Percentiles rank a stretch among this genome's conserved stretches.
Conservation (phyloP, 805 yeast genomes). For the Yamadazyma ubonensis region DNA sequence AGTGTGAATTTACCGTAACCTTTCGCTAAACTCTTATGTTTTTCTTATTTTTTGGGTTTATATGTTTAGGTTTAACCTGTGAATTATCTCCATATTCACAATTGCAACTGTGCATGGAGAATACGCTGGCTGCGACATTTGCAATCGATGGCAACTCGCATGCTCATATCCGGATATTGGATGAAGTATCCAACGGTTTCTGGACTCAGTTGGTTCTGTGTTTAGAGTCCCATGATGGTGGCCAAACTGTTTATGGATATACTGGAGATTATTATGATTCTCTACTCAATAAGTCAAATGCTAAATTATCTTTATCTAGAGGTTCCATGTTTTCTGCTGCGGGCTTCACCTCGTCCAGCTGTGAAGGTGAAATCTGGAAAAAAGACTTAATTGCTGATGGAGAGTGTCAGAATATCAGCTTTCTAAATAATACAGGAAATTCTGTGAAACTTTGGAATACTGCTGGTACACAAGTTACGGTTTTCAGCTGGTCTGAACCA, state of each 20-base stretch:
- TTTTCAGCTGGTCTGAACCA: constrained; percentile 4
- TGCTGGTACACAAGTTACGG: constrained; percentile 1
- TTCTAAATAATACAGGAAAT: neutral
- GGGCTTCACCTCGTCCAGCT: constrained; percentile 1
- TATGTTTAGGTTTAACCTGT: neutral
- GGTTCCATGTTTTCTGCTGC: constrained; percentile 4
- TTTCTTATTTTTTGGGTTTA: too few relatives aligned
- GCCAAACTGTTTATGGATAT: constrained; percentile 4
- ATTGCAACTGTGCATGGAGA: constrained; percentile 1
- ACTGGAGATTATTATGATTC: neutral
- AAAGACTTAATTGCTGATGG: constrained; percentile 2
- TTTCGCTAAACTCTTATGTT: too few relatives aligned
- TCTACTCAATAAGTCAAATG: neutral
- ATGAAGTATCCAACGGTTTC: neutral
- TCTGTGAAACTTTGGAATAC: constrained; percentile 1
- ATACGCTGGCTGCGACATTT: neutral
- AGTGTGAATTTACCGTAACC: too few relatives aligned
- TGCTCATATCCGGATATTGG: neutral
- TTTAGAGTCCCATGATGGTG: neutral
- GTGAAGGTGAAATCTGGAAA: neutral
- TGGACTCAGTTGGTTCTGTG: neutral
- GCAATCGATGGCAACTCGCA: constrained; percentile 1
- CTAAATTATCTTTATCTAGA: too few relatives aligned
- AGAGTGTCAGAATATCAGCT: neutral
- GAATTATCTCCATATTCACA: neutral